A percentile compares a stretch with the other conserved stretches of the same genome.
Evolutionary conservation across 2,329 filamentous ascomycete genomes (phyloP).

Genomic region (Paecilomyces variotii): DNA sequence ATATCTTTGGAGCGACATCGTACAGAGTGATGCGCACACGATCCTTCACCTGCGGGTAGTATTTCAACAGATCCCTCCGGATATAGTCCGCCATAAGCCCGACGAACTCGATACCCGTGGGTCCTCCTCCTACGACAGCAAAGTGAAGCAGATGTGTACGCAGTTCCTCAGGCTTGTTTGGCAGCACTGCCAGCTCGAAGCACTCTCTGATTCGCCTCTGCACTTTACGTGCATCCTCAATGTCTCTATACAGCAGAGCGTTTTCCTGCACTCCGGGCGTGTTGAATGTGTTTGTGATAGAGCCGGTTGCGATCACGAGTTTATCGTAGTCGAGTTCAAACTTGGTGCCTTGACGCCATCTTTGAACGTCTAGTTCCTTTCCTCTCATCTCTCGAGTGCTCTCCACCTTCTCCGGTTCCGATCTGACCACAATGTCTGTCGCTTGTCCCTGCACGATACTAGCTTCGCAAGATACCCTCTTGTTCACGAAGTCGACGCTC

Average conservation of each 20-base stretch:
- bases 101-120: conserved; percentile 41
- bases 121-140: conserved; percentile 46
- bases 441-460: conserved; percentile 33
- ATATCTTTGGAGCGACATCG: conserved; percentile 46
- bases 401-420: conserved; percentile 5
- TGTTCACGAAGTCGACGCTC: conserved; percentile 62
- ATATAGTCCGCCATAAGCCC: conserved; percentile 47
- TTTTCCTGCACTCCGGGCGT: conserved; percentile 71
- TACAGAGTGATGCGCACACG: conserved; percentile 45
- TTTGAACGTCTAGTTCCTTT: conserved; percentile 14
- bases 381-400: conserved; percentile 5
- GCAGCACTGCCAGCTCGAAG: conserved; percentile 45
- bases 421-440: conserved; percentile 9
- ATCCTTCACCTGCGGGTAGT: conserved; percentile 42
- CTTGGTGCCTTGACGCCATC: conserved; percentile 46
- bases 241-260: conserved; percentile 70
- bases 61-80: conserved; percentile 39
- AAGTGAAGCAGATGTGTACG: conserved; percentile 44
- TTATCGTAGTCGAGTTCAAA: conserved; percentile 71
- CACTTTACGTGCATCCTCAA: conserved; percentile 56
- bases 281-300: conserved; percentile 73
- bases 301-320: conserved; percentile 68
- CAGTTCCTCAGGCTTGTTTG: conserved; percentile 42
- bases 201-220: conserved; percentile 42
- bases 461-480: conserved; percentile 62